Evolutionary conservation across 108 stramenopile species (phyloP), one percentile per base, ranked within the genome.

Genomic region (Cylindrotheca closterium): DNA sequence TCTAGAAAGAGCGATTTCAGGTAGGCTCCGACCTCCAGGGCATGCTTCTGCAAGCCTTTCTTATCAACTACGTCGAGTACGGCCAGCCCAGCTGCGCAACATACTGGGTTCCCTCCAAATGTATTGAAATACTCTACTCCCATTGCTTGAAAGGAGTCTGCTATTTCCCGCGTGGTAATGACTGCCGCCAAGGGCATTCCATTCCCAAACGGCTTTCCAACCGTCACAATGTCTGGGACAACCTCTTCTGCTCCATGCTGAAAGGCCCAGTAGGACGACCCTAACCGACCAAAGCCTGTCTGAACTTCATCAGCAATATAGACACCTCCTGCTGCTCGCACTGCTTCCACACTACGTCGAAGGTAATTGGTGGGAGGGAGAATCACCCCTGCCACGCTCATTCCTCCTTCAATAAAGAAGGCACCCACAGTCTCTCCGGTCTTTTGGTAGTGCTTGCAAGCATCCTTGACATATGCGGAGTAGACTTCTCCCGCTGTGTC

Each of bases 251-350:
- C 34, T 25, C 90, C 81, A 68, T 91, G 61, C 71, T 97, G 77
- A 81, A 96, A 98, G 3, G 90, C 96, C 96, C 96, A 98, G 65
- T 79, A 93, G 59, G 86, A 82, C 18, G 54, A 48, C 4, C 98
- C 98, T 23, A 89, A 56, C 18, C 98, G 71, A 28, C 96, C 96
- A 81, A 98, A 96, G 15, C 96, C 98, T 28, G 95, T 95, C 73
- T 98, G 98, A 10, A 98, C 94, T 71, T 98, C 98, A 81, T 98
- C 98, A 2, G 96, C 96, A 64, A 98, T 94, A 71, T 85, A 94
- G n/a, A 98, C 59, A 2, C 96, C 98, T 18, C 98, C 98, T 19
- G 78, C 73, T 1, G 61, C 57, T 25, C 92, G 93, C 17, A 98
- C 96, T 4, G 87, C 81, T 15, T 69, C 67, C 42, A 85, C 88